Evolutionary conservation across 495 filamentous ascomycete species (phyloP).

Genomic region (Trichoderma gamsii): DNA sequence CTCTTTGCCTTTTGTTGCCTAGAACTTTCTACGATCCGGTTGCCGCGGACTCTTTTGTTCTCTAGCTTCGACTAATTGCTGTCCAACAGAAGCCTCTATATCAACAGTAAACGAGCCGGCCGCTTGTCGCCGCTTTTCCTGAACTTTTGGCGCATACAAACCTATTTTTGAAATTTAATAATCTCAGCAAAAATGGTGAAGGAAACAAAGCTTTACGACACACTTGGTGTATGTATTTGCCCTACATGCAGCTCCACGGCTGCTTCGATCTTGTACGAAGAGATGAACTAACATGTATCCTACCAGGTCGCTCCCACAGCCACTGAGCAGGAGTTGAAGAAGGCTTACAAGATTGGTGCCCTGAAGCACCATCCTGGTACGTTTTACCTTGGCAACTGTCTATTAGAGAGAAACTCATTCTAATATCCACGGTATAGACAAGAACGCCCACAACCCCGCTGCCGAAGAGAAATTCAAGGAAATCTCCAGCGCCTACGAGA

Average conservation of each 20-base stretch:
- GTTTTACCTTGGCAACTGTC: slow-evolving; percentile 21
- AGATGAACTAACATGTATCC: slow-evolving; percentile 23
- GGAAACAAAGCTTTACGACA: slow-evolving; percentile 82
- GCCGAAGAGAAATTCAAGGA: slow-evolving; percentile 98
- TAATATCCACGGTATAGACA: slow-evolving; percentile 55
- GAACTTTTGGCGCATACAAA: not conserved
- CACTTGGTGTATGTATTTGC: slow-evolving; percentile 64
- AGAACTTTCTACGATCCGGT: slow-evolving; percentile 3
- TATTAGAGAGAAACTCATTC: slow-evolving; percentile 2
- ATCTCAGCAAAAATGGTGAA: slow-evolving; percentile 60
- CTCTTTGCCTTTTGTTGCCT: not conserved
- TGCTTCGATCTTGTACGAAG: not conserved
- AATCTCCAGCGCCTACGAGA: slow-evolving; percentile 89
- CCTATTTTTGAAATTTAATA: not conserved
- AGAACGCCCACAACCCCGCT: slow-evolving; percentile 89
- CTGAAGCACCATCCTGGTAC: slow-evolving; percentile 88
- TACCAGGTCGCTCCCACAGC: slow-evolving; percentile 64
- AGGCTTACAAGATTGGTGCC: slow-evolving; percentile 85
- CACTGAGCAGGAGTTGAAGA: slow-evolving; percentile 74
- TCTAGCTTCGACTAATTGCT: slow-evolving; percentile 2
- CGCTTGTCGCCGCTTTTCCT: not conserved
- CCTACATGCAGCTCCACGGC: not conserved
- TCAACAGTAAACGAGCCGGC: not conserved
- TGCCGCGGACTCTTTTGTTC: not conserved
- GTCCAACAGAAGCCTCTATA: slow-evolving; percentile 1